Evolutionary conservation across 768 basidiomycete species (phyloP), one percentile per base, ranked within the genome.

Genomic region (Termitomyces sp.): DNA sequence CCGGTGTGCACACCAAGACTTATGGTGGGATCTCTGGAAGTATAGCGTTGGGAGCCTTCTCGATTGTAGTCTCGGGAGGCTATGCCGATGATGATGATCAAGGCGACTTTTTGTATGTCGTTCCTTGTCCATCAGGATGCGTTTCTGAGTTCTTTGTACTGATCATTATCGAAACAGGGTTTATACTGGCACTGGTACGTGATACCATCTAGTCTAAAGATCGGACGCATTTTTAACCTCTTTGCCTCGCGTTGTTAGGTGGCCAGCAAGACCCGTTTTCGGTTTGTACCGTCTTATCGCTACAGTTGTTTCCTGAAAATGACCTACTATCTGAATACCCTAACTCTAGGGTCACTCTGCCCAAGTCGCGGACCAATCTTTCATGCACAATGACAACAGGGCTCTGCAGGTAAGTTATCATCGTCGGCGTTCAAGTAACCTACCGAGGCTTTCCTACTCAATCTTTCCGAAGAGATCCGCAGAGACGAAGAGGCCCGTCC

Each of bases 71-170:
- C 2, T 77, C 75, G 14, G 69, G 71, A 5, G 71, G 72, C 3
- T 79, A 81, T 46, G 72, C 72, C 42, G 79, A 80, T 43, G 74
- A 80, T 58, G 32, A 55, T 3, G 79, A 79, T 51, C 48, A 70
- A 0, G 78, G 79, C 8, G 70, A 78, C 3, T 64, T 66, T 24
- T 64, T 79, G 77, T 78, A 57, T 33, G 39, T 52, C 32, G 16
- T 54, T 16, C 30, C n/a, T 42, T 48, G 3, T n/a, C 24, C 7
- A 10, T 22, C 3, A 16, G 14, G n/a, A 30, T 30, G 26, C 3
- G 12, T 50, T 36, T 34, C 40, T n/a, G 12, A 36, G 2, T 2
- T 13, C 24, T 36, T 27, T 51, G 22, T 32, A 30, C 24, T 56
- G 9, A 55, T 34, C 5, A 16, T 36, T 36, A 10, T 50, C 16